Evolutionary conservation across 2,329 filamentous ascomycete genomes (phyloP).

Genomic region (Calonectria hawksworthii): DNA sequence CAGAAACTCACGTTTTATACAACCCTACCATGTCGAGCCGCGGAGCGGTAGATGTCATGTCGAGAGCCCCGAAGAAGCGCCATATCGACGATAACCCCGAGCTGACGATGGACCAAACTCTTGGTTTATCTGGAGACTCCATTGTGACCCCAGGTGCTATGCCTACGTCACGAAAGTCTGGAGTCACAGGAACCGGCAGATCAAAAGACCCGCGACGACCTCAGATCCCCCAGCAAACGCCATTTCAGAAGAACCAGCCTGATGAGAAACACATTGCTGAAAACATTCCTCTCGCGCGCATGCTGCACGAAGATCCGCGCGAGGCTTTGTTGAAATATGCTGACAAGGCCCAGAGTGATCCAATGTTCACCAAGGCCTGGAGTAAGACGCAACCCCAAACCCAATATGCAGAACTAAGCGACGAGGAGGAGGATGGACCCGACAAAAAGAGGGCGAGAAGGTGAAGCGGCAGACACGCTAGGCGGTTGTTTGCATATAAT

Average conservation of each 20-base stretch:
- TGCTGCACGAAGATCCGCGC: conserved; percentile 96
- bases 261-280: conserved; percentile 91
- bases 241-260: conserved; percentile 90
- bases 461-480: conserved; percentile 50
- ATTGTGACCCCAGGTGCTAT: conserved; percentile 79
- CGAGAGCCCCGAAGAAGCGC: conserved; percentile 91
- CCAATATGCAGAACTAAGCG: conserved; percentile 90
- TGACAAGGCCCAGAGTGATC: conserved; percentile 91
- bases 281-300: conserved; percentile 89
- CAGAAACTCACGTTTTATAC: conserved; percentile 91
- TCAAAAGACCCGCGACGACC: conserved; percentile 85
- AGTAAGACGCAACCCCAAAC: conserved; percentile 91
- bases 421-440: conserved; percentile 82
- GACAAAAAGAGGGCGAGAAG: conserved; percentile 75
- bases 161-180: conserved; percentile 67
- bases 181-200: conserved; percentile 83
- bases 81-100: conserved; percentile 95
- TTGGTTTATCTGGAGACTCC: conserved; percentile 86
- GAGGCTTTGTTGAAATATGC: conserved; percentile 96
- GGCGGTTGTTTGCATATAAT: conserved; percentile 15
- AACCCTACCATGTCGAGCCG: conserved; percentile 85
- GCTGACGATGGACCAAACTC: conserved; percentile 85
- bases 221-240: conserved; percentile 86
- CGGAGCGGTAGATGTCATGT: conserved; percentile 91
- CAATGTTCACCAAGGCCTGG: conserved; percentile 95